These are phyloP conservation scores for Leersia perrieri DNA, from an alignment of 176 grass and related monocot genomes.

Conservation along the genomic window DNA sequence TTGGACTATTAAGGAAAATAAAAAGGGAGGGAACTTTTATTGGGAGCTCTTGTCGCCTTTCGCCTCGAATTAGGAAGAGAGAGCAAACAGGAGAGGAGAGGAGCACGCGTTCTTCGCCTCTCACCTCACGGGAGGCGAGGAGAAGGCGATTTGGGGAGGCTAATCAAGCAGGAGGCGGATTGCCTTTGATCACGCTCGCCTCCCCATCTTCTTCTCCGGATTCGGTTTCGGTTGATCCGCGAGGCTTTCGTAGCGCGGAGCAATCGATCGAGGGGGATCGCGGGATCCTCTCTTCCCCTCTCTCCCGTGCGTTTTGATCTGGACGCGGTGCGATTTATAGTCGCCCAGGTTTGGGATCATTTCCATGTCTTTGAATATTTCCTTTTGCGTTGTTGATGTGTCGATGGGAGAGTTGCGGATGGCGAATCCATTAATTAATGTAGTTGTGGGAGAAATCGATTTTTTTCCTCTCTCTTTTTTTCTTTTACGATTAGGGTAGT, in stretches of 20 bases:
- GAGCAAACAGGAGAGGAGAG: not conserved
- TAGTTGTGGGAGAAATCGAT: not conserved
- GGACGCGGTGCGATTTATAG: not conserved
- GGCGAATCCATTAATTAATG: not conserved
- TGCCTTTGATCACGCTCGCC: not conserved
- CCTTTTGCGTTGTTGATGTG: not conserved
- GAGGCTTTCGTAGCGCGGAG: not conserved
- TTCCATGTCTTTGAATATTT: not conserved
- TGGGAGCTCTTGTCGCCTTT: conserved; percentile 13
- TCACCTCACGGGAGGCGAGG: conserved; percentile 32
- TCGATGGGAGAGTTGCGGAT: not conserved
- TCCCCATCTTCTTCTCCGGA: conserved; percentile 24
- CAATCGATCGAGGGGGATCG: not conserved
- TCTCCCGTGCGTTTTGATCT: conserved; percentile 11
- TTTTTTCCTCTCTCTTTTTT: not conserved
- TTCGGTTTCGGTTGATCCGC: not conserved
- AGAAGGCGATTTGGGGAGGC: conserved; percentile 28
- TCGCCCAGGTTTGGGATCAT: conserved; percentile 23
- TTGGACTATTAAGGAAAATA: rapidly evolving
- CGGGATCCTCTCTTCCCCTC: not conserved
- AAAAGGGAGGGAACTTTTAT: conserved; percentile 11
- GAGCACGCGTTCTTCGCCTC: conserved; percentile 43
- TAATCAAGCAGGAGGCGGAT: not conserved
- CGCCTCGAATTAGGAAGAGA: not conserved
- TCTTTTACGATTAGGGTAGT: not conserved